These are phyloP conservation scores for Myotisia sp. DNA, from an alignment of 2,329 filamentous ascomycete species.

Conservation along the genomic window DNA sequence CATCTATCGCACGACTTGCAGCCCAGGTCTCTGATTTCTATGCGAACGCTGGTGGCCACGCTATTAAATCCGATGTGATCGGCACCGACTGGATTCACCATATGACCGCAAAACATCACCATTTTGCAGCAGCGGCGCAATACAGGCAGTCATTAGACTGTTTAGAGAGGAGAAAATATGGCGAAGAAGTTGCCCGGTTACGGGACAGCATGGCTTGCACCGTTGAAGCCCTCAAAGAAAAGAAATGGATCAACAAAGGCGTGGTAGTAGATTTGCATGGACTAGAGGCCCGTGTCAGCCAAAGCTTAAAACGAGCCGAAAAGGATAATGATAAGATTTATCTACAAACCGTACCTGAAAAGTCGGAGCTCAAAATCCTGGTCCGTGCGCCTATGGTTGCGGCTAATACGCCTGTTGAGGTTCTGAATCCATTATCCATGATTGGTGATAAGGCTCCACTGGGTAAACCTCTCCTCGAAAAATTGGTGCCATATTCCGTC, in stretches of 20 bases:
- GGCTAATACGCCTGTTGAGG: slow-evolving; percentile 62
- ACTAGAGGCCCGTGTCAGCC: slow-evolving; percentile 66
- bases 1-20: slow-evolving; percentile 78
- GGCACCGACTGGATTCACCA: slow-evolving; percentile 96
- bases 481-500: slow-evolving; percentile 87
- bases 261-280: slow-evolving; percentile 72
- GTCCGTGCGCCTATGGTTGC: slow-evolving; percentile 82
- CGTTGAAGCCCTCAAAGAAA: slow-evolving; percentile 73
- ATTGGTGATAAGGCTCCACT: slow-evolving; percentile 69
- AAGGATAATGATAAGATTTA: slow-evolving; percentile 97
- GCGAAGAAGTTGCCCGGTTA: slow-evolving; percentile 82
- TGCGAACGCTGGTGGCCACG: slow-evolving; percentile 66
- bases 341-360: slow-evolving; percentile 67
- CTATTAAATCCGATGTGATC: slow-evolving; percentile 75
- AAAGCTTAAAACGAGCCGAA: slow-evolving; percentile 82
- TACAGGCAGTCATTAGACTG: slow-evolving; percentile 83
- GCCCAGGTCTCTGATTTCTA: slow-evolving; percentile 87
- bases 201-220: slow-evolving; percentile 70
- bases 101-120: slow-evolving; percentile 90
- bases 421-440: slow-evolving; percentile 64
- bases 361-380: slow-evolving; percentile 71
- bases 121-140: slow-evolving; percentile 90
- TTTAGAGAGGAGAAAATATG: slow-evolving; percentile 84
- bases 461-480: slow-evolving; percentile 72
- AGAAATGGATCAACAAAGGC: slow-evolving; percentile 63